Evolutionary conservation across 1,284 basidiomycete species (phyloP).

Genomic region (Boletellus sp.): DNA sequence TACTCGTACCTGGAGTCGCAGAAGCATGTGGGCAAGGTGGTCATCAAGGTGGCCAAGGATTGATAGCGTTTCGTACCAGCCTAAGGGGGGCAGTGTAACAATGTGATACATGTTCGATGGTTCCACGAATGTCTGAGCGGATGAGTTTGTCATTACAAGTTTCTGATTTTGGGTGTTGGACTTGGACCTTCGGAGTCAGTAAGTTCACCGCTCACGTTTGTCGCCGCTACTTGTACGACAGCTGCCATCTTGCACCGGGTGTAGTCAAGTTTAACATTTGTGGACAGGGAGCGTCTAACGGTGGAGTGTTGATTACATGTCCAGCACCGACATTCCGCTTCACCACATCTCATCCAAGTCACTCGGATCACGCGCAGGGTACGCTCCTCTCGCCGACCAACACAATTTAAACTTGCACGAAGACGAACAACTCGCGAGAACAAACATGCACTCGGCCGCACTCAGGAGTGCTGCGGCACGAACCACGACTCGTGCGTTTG

Average conservation of each 20-base stretch:
- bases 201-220: too few species aligned
- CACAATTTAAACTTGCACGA: slow-evolving; percentile 31
- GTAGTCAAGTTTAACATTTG: not conserved
- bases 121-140: too few species aligned
- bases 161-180: too few species aligned
- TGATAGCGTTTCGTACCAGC: not conserved
- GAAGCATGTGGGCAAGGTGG: slow-evolving; percentile 47
- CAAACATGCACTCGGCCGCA: slow-evolving; percentile 34
- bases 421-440: slow-evolving; percentile 17
- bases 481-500: slow-evolving; percentile 24
- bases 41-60: slow-evolving; percentile 38
- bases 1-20: slow-evolving; percentile 43
- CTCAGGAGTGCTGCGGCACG: slow-evolving; percentile 36
- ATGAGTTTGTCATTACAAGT: too few species aligned
- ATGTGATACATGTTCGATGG: too few species aligned
- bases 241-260: too few species aligned
- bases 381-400: slow-evolving; percentile 42
- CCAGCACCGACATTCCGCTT: slow-evolving; percentile 63
- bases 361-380: slow-evolving; percentile 41
- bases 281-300: slow-evolving; percentile 9
- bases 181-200: too few species aligned
- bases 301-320: slow-evolving; percentile 21
- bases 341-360: slow-evolving; percentile 51
- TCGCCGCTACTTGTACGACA: too few species aligned
- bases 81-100: too few species aligned